These are phyloP conservation scores for Calycina herbarum DNA, from an alignment of 2,329 filamentous ascomycete genomes.

Conservation along the genomic window DNA sequence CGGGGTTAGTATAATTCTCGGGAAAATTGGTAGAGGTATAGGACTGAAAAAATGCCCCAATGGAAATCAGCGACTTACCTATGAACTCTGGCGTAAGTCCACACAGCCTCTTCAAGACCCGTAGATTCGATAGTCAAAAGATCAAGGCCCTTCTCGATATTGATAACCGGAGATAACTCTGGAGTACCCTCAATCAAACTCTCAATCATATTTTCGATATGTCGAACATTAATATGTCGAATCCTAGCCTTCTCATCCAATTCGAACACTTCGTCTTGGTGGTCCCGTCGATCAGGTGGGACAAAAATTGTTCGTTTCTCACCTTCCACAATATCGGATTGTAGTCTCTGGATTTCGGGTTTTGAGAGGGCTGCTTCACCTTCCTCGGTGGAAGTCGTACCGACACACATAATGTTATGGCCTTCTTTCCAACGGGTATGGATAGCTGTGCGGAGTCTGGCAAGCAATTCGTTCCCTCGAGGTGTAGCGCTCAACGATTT, in stretches of 20 bases:
- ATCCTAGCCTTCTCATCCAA: conserved; percentile 50
- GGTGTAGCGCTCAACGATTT: conserved; percentile 71
- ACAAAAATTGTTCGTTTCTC: conserved; percentile 55
- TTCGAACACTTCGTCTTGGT: conserved; percentile 44
- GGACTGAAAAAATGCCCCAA: neutral
- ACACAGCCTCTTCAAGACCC: conserved; percentile 52
- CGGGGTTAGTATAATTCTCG: neutral
- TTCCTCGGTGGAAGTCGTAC: conserved; percentile 65
- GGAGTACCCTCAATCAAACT: conserved; percentile 32
- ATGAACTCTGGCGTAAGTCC: conserved; percentile 61
- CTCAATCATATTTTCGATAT: conserved; percentile 62
- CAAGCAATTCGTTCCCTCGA: conserved; percentile 69
- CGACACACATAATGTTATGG: conserved; percentile 72
- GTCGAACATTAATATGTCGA: conserved; percentile 61
- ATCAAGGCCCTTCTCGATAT: conserved; percentile 34
- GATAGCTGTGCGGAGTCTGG: conserved; percentile 68
- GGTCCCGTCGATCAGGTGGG: conserved; percentile 46
- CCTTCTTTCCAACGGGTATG: conserved; percentile 72
- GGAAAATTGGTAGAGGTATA: neutral
- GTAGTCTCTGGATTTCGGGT: conserved; percentile 44
- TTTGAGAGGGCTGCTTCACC: conserved; percentile 42
- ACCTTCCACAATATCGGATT: conserved; percentile 46
- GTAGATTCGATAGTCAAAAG: conserved; percentile 31
- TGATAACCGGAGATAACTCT: conserved; percentile 21
- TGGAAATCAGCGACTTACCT: neutral